phyloP scores from a whole-genome alignment of 768 basidiomycete species.

The Agaricus blazei region DNA sequence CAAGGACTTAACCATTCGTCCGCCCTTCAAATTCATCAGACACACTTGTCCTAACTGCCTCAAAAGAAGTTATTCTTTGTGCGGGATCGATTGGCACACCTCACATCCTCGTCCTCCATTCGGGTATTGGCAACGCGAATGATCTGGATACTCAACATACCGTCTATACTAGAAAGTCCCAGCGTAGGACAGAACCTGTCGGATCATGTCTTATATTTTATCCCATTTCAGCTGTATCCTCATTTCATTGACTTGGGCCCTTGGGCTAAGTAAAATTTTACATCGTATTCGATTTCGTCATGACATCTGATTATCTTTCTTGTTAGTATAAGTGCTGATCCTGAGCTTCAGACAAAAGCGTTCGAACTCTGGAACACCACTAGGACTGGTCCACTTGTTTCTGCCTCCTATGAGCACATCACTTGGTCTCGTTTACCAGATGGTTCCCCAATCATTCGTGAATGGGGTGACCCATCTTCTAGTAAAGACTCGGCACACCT shows the following conservation, averaged over 20 bases:
- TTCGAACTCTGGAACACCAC: conserved; percentile 6
- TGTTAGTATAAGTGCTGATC: neutral
- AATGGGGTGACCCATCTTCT: conserved; percentile 9
- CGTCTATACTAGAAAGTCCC: conserved; percentile 13
- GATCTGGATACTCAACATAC: conserved; percentile 13
- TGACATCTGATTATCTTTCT: neutral
- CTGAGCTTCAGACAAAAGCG: neutral
- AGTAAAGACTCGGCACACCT: conserved; percentile 9
- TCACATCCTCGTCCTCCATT: conserved; percentile 16
- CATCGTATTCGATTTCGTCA: too few relatives aligned
- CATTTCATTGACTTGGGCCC: neutral
- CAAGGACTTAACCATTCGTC: conserved; percentile 11
- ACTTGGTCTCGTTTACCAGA: conserved; percentile 10
- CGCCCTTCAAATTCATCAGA: conserved; percentile 3
- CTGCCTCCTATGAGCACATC: neutral
- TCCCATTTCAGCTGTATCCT: neutral
- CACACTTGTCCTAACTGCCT: conserved; percentile 4
- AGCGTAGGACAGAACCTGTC: conserved; percentile 18
- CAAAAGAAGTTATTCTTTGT: conserved; percentile 13
- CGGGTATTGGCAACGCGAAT: conserved; percentile 16
- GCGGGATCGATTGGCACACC: conserved; percentile 17
- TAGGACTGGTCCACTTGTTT: conserved; percentile 6
- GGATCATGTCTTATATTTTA: conserved; percentile 14
- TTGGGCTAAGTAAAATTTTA: conserved; percentile 1
- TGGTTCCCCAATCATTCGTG: conserved; percentile 3